phyloP scores from a whole-genome alignment of 2,329 filamentous ascomycete genomes.

The Fragosphaeria purpurea region DNA sequence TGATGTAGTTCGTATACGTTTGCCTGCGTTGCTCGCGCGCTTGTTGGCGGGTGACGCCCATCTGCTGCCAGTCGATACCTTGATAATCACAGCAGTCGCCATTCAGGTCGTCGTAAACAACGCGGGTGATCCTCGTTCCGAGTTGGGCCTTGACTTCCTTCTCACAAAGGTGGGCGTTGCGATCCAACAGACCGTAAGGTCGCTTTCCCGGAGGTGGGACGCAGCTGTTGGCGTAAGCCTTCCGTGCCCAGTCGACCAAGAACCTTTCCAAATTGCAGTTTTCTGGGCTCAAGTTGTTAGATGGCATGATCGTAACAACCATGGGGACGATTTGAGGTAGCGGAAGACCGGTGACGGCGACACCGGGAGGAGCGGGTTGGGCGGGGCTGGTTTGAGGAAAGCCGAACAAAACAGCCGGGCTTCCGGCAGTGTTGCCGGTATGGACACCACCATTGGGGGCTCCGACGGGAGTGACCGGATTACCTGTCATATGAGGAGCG shows the following conservation, averaged over 20 bases:
- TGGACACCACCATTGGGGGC: too few relatives aligned
- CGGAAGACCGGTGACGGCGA: too few relatives aligned
- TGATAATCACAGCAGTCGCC: constrained; percentile 50
- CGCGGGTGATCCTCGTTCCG: constrained; percentile 7
- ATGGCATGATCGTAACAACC: background rate
- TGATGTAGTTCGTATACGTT: constrained; percentile 50
- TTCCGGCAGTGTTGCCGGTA: too few relatives aligned
- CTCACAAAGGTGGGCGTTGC: background rate
- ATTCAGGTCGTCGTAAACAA: constrained; percentile 36
- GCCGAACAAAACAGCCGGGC: too few relatives aligned
- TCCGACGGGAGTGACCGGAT: too few relatives aligned
- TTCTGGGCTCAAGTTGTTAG: background rate
- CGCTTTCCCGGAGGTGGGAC: too few relatives aligned
- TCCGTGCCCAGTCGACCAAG: background rate
- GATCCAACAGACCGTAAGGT: too few relatives aligned
- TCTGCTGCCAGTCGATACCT: constrained; percentile 45
- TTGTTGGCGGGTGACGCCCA: constrained; percentile 39
- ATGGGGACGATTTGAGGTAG: too few relatives aligned
- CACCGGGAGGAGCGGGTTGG: too few relatives aligned
- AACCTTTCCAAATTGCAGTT: constrained; percentile 1
- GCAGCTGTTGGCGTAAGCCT: too few relatives aligned
- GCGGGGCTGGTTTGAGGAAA: too few relatives aligned
- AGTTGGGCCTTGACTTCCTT: constrained; percentile 21
- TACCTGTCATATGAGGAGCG: too few relatives aligned
- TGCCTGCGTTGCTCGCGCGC: constrained; percentile 37